Conservation (phyloP, 257 asterid species). For the Solanum phureja region DNA sequence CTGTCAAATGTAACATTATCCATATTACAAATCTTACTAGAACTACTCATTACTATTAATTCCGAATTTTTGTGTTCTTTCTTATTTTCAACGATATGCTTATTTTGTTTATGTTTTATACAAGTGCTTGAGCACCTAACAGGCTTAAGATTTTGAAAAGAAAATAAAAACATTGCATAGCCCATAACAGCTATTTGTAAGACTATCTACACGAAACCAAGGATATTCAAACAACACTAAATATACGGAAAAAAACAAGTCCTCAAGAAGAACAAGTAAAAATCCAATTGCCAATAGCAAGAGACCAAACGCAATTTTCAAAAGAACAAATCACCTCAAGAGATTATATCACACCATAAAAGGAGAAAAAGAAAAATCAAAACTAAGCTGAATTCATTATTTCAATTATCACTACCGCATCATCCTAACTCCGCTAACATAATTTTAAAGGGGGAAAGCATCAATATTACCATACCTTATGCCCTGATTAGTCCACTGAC, state of each 20-base stretch:
- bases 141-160: background rate
- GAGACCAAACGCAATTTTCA: background rate
- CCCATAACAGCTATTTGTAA: background rate
- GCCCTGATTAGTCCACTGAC: constrained; percentile 98
- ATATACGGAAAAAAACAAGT: background rate
- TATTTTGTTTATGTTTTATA: background rate
- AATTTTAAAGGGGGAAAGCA: background rate
- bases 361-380: background rate
- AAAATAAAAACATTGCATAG: background rate
- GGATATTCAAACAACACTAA: background rate
- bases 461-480: constrained; percentile 41
- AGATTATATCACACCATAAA: background rate
- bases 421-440: background rate
- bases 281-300: background rate
- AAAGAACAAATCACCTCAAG: background rate
- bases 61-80: background rate
- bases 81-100: background rate
- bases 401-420: background rate
- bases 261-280: background rate
- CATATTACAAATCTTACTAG: background rate
- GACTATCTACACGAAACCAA: background rate
- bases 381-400: background rate
- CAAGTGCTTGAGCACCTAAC: background rate
- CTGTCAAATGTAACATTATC: background rate
- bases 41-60: background rate